phyloP scores from a whole-genome alignment of 768 basidiomycete genomes.

The Rhizopogon roseolus region DNA sequence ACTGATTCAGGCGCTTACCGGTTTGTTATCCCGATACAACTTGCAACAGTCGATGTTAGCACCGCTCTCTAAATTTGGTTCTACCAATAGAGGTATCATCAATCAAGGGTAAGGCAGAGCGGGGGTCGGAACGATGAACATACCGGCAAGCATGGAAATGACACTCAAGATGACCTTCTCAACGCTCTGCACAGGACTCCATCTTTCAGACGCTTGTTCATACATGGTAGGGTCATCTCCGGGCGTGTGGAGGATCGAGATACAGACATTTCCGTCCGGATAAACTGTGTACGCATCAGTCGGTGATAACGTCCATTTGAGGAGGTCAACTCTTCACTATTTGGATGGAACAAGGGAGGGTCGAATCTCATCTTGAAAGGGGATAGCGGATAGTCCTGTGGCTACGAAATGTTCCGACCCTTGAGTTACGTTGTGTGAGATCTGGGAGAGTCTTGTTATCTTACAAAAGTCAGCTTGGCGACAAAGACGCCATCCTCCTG shows the following conservation, averaged over 20 bases:
- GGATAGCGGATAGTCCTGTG: slow-evolving; percentile 90
- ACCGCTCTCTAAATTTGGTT: slow-evolving; percentile 96
- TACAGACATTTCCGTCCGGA: slow-evolving; percentile 94
- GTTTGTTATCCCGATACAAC: slow-evolving; percentile 84
- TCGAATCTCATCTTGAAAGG: slow-evolving; percentile 99
- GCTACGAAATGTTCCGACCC: slow-evolving; percentile 37
- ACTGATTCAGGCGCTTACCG: slow-evolving; percentile 28
- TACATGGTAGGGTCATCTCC: slow-evolving; percentile 91
- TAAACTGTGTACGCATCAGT: slow-evolving; percentile 62
- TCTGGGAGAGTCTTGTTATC: slow-evolving; percentile 27
- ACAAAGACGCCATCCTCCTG: slow-evolving; percentile 95
- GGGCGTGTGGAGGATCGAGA: slow-evolving; percentile 94
- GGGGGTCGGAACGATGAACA: slow-evolving; percentile 16
- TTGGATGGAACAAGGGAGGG: slow-evolving; percentile 95
- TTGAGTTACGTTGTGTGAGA: slow-evolving; percentile 7
- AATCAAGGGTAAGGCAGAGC: neutral
- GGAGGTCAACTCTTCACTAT: slow-evolving; percentile 57
- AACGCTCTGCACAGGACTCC: slow-evolving; percentile 98
- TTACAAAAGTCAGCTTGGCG: slow-evolving; percentile 87
- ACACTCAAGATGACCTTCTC: slow-evolving; percentile 96
- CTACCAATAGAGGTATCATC: slow-evolving; percentile 30
- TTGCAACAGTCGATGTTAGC: slow-evolving; percentile 98
- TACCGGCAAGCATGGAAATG: slow-evolving; percentile 94
- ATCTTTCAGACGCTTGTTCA: slow-evolving; percentile 92
- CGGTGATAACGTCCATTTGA: slow-evolving; percentile 4